A percentile compares a stretch with the other conserved stretches of the same genome.
phyloP scores from a whole-genome alignment of 768 basidiomycete species.

The Multifurca ochricompacta region DNA sequence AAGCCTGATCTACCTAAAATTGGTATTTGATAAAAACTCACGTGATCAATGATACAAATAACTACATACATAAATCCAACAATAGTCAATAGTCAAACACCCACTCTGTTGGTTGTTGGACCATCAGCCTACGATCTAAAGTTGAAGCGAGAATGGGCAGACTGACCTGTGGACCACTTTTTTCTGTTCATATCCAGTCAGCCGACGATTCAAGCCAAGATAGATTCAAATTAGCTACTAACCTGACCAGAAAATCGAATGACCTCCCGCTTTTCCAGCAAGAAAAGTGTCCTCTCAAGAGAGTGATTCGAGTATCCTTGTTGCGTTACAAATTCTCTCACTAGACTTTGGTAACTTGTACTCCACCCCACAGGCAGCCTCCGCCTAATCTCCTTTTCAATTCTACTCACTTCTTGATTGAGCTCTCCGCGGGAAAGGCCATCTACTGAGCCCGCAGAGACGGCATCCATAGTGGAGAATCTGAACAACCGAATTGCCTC shows the following conservation, averaged over 20 bases:
- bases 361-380: conserved; percentile 92
- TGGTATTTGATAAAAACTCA: not conserved
- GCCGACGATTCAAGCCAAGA: not conserved
- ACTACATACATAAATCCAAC: not conserved
- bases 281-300: conserved; percentile 81
- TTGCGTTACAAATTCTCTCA: conserved; percentile 88
- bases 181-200: conserved; percentile 12
- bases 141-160: not conserved
- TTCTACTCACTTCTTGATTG: conserved; percentile 86
- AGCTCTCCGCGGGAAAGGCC: conserved; percentile 86
- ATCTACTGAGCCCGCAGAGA: conserved; percentile 88
- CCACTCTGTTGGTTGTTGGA: conserved; percentile 11
- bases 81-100: conserved; percentile 19
- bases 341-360: conserved; percentile 89
- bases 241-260: conserved; percentile 78
- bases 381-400: conserved; percentile 79
- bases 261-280: conserved; percentile 95
- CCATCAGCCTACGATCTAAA: not conserved
- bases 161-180: conserved; percentile 23
- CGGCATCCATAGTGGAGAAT: conserved; percentile 98
- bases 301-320: conserved; percentile 89
- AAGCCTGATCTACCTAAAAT: not conserved
- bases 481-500: conserved; percentile 98
- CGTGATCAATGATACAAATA: not conserved
- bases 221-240: conserved; percentile 2